phyloP scores from a whole-genome alignment of 2,329 filamentous ascomycete species.

The Leptodontidium sp. region DNA sequence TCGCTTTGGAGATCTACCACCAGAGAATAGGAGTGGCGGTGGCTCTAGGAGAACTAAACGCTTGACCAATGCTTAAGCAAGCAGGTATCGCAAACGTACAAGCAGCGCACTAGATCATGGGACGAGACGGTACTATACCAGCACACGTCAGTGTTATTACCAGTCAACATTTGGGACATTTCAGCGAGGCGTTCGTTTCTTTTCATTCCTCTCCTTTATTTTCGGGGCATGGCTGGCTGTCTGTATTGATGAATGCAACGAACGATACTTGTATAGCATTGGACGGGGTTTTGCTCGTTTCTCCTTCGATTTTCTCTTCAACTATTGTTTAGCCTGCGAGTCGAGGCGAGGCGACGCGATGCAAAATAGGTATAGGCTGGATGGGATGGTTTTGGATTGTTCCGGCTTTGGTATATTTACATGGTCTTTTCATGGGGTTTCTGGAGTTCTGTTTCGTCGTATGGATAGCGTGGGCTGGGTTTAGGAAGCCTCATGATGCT shows the following conservation, averaged over 20 bases:
- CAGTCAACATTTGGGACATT: not conserved
- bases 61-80: conserved; percentile 5
- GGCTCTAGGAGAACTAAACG: conserved; percentile 1
- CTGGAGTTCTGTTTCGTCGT: not conserved
- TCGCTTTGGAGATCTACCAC: conserved; percentile 37
- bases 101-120: not conserved
- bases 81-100: too few species aligned
- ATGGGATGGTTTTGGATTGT: not conserved
- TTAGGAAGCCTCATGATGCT: not conserved
- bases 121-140: not conserved
- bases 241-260: conserved; percentile 14
- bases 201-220: not conserved
- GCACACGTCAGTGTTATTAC: not conserved
- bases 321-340: not conserved
- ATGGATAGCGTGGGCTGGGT: not conserved
- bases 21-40: conserved; percentile 12
- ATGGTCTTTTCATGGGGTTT: not conserved
- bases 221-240: not conserved
- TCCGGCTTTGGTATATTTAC: not conserved
- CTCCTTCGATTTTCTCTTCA: not conserved
- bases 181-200: conserved; percentile 7
- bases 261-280: conserved; percentile 8
- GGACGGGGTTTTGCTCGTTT: not conserved
- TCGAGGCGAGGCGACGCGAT: not conserved
- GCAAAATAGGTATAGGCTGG: not conserved